Base-by-base conservation (phyloP, 2,329 filamentous ascomycete genomes). In the Fusarium sp. region DNA sequence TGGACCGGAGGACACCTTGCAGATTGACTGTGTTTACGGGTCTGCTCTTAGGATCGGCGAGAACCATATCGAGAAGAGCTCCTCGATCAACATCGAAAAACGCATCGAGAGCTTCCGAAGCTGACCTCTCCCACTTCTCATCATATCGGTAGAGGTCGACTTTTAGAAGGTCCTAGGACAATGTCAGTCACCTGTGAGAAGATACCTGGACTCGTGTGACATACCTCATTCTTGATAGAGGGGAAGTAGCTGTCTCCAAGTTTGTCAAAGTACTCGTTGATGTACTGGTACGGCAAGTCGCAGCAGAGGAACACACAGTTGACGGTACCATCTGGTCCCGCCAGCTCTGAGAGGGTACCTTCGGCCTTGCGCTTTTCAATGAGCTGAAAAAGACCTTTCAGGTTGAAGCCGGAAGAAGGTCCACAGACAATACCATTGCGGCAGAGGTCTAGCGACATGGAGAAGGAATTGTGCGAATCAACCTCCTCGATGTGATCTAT, bases 271-370 rank as follows among this genome's bases (percentile, higher is more conserved):
- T 90, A 90, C 67, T 87, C 85, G 24, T 83, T 79, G 44, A 90
- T 83, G 62, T 90, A 90, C 72, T 90, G 88, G 66, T 90, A 90
- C 0, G 88, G 88, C 26, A 90, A 67, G 58, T 91, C 88, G 59
- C 88, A 89, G 76, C 88, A 90, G 5, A 89, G 75, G 73, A 90
- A 90, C 1, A 88, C 87, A 45, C 85, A 87, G 62, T 85, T 80
- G 3, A 85, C 79, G 50, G 81, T 77, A 2, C 84, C 84, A 33
- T 83, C 80, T 1, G 78, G 73, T 1, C 81, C 83, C 1, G 81
- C 79, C 2, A 88, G 74, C 11, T 83, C 77, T 1, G 74, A 36
- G 14, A 89, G 75, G 0, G 78, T 83, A 1, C 82, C 83, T 0
- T 79, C 79, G 0, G 74, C 69, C 68, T 87, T 88, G 17, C 79